These are phyloP conservation scores for Brassica napus DNA, from an alignment of 345 rosid species.

Conservation along the genomic window Da-Ae NC_063437.1:12522501-12523000, in stretches of 20 bases:
- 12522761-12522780: too few relatives aligned
- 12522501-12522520: too few relatives aligned
- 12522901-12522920: slow-evolving; percentile 64
- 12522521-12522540: too few relatives aligned
- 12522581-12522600: too few relatives aligned
- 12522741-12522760: not conserved
- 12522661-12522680: too few relatives aligned
- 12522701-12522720: not conserved
- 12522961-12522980: slow-evolving; percentile 62
- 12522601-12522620: too few relatives aligned
- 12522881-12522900: slow-evolving; percentile 76
- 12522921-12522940: slow-evolving; percentile 53
- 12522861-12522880: slow-evolving; percentile 49
- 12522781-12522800: not conserved
- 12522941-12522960: slow-evolving; percentile 58
- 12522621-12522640: too few relatives aligned
- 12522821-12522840: slow-evolving; percentile 72
- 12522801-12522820: slow-evolving; percentile 61
- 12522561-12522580: too few relatives aligned
- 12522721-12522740: not conserved
- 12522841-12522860: slow-evolving; percentile 75
- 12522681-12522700: not conserved
- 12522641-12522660: too few relatives aligned
- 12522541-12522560: too few relatives aligned
- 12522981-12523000: not conserved